Conservation (phyloP, 371 early-diverging fungal species). For the Rhizopus sp. region DNA sequence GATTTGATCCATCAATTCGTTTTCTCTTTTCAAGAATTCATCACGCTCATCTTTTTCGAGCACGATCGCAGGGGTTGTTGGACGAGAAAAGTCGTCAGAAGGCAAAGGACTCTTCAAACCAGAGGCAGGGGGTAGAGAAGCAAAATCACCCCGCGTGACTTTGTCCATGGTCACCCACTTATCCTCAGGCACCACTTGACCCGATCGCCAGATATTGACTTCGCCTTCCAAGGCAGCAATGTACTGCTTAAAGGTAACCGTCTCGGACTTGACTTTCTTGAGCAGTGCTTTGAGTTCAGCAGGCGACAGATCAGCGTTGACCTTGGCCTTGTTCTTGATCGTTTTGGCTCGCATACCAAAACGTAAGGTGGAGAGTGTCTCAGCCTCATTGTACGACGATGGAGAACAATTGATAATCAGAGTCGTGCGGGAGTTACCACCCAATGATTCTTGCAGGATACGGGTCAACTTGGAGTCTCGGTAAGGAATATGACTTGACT, state of each 20-base stretch:
- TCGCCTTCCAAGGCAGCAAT: constrained; percentile 84
- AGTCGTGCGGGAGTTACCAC: constrained; percentile 96
- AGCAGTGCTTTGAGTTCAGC: constrained; percentile 90
- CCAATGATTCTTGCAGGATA: constrained; percentile 97
- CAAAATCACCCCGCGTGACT: constrained; percentile 53
- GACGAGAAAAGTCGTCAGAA: constrained; percentile 57
- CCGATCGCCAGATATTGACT: constrained; percentile 85
- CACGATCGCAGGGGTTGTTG: constrained; percentile 74
- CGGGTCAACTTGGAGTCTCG: constrained; percentile 99
- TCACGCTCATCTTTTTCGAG: constrained; percentile 89
- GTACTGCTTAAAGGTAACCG: constrained; percentile 79
- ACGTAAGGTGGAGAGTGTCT: constrained; percentile 93
- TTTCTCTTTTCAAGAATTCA: constrained; percentile 90
- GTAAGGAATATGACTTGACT: constrained; percentile 96
- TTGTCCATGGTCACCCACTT: constrained; percentile 78
- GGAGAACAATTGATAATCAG: constrained; percentile 97
- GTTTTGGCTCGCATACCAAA: constrained; percentile 97
- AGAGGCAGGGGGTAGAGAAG: constrained; percentile 45
- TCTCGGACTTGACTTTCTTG: constrained; percentile 82
- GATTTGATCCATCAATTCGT: constrained; percentile 88
- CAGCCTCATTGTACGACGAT: constrained; percentile 92
- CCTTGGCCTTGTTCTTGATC: constrained; percentile 98
- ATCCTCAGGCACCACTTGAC: constrained; percentile 71
- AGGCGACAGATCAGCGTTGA: constrained; percentile 92
- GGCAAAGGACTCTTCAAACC: constrained; percentile 47